Evolutionary conservation across 306 rosid genomes (phyloP).

Genomic region (Prinsepia uniflora): DNA sequence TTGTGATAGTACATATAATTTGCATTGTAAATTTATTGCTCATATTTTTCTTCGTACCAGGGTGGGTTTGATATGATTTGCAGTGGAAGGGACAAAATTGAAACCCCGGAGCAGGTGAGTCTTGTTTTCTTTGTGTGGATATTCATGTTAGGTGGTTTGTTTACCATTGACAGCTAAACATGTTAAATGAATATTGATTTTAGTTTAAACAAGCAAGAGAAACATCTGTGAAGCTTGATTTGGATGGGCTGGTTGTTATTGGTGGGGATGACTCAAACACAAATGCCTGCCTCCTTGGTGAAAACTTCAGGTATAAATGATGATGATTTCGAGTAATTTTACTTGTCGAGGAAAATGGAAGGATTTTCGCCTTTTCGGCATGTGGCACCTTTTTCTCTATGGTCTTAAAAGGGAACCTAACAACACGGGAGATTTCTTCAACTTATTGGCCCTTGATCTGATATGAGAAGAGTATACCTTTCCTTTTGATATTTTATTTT

Average conservation of each 20-base stretch:
- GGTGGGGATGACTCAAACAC: constrained; percentile 99
- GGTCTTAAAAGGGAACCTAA: background rate
- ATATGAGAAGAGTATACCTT: background rate
- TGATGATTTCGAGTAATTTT: background rate
- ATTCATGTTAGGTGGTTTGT: constrained; percentile 1
- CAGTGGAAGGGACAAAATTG: constrained; percentile 99
- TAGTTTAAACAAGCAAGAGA: constrained; percentile 97
- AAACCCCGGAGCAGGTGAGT: constrained; percentile 94
- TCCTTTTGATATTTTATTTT: constrained; percentile 2
- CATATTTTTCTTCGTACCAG: constrained; percentile 40
- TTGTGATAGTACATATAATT: background rate
- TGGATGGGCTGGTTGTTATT: constrained; percentile 96
- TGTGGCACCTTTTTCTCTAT: constrained; percentile 14
- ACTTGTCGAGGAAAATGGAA: constrained; percentile 10
- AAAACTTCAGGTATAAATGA: constrained; percentile 72
- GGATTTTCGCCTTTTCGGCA: background rate
- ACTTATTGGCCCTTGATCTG: background rate
- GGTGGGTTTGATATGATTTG: constrained; percentile 99
- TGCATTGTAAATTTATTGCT: background rate
- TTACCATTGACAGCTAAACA: constrained; percentile 18
- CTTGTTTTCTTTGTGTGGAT: constrained; percentile 12
- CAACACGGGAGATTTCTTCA: background rate
- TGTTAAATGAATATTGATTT: constrained; percentile 26
- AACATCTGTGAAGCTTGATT: constrained; percentile 74
- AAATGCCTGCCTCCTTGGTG: constrained; percentile 98